phyloP scores from a whole-genome alignment of 139 green algal species.

The Diplosphaera chodatii region DNA sequence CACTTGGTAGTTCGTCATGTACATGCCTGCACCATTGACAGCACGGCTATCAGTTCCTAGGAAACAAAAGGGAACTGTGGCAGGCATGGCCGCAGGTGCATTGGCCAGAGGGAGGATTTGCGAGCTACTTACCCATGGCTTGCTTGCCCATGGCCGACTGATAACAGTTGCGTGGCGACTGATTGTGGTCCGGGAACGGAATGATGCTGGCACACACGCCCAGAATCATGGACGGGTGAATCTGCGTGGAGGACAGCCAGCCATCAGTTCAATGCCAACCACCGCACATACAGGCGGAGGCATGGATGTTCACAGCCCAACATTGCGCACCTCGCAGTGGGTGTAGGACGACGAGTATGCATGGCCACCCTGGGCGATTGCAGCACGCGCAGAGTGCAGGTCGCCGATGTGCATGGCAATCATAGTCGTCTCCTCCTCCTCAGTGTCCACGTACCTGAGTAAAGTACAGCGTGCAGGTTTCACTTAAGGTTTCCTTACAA shows the following conservation, averaged over 20 bases:
- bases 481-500: not conserved
- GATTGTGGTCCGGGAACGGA: conserved; percentile 99
- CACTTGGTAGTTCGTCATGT: conserved; percentile 80
- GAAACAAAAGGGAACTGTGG: too few species aligned
- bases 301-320: too few species aligned
- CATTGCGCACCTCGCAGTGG: conserved; percentile 81
- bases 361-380: not conserved
- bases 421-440: conserved; percentile 98
- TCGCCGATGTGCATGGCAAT: conserved; percentile 93
- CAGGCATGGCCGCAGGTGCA: too few species aligned
- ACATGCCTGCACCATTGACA: conserved; percentile 65
- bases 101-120: too few species aligned
- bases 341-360: conserved; percentile 83
- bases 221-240: conserved; percentile 97
- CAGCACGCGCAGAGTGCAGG: conserved; percentile 42
- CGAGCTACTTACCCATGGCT: conserved; percentile 76
- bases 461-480: too few species aligned
- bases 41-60: too few species aligned
- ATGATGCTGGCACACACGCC: conserved; percentile 97
- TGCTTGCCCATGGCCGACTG: conserved; percentile 94
- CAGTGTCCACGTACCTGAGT: conserved; percentile 59
- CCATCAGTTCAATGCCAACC: too few species aligned
- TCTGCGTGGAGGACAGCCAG: too few species aligned
- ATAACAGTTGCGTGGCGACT: conserved; percentile 93
- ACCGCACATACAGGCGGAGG: too few species aligned